Conservation (phyloP, 2,329 filamentous ascomycete genomes). For the Hypoxylon sp. region DNA sequence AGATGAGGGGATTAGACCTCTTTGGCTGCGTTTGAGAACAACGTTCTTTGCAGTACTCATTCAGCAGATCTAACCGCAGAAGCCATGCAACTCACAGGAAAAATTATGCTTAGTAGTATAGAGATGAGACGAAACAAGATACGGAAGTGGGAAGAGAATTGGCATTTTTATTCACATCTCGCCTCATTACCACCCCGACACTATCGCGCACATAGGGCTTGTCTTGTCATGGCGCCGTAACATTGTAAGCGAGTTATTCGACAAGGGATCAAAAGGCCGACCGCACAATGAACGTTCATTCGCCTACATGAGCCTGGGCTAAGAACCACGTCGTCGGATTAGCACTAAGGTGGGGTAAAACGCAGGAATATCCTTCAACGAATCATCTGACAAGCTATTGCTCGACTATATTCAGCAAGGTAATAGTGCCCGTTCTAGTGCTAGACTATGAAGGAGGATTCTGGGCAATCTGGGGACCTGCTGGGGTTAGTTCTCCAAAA, state of each 20-base stretch:
- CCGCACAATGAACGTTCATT: constrained; percentile 21
- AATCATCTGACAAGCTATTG: constrained; percentile 27
- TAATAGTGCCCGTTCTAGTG: constrained; percentile 26
- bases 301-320: constrained; percentile 22
- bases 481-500: constrained; percentile 35
- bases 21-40: not conserved
- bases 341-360: constrained; percentile 21
- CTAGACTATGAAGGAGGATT: constrained; percentile 14
- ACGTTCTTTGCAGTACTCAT: constrained; percentile 6
- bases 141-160: constrained; percentile 10
- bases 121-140: constrained; percentile 1
- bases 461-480: constrained; percentile 25
- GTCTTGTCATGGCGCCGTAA: constrained; percentile 27
- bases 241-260: constrained; percentile 32
- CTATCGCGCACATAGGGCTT: constrained; percentile 16
- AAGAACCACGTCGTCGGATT: constrained; percentile 36
- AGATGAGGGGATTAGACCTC: not conserved
- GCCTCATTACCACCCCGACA: constrained; percentile 26
- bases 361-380: constrained; percentile 17
- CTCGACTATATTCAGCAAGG: constrained; percentile 17
- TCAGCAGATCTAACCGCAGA: constrained; percentile 4
- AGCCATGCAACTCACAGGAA: not conserved
- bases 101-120: constrained; percentile 1
- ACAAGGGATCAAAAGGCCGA: constrained; percentile 29
- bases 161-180: constrained; percentile 34